Evolutionary conservation across 169 alveolate species (phyloP).

Genomic region (Plasmodium vivax): DNA sequence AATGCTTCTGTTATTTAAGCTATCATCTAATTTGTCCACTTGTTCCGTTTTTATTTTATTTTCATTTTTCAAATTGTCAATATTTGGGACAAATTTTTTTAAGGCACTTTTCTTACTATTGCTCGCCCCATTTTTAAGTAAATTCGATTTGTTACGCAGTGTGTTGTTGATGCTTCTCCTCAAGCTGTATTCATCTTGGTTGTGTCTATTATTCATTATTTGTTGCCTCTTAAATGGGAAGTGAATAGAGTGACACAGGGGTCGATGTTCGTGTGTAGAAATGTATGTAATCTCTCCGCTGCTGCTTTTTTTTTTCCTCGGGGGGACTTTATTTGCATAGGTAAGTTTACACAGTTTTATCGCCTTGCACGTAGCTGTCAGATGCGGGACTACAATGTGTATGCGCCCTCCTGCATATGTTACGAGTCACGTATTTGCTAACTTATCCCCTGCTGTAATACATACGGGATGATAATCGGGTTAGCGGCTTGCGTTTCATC

Average conservation of each 20-base stretch:
- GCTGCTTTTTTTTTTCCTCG: not conserved
- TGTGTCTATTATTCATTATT: slow-evolving; percentile 63
- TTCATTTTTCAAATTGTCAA: slow-evolving; percentile 53
- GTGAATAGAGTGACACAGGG: not conserved
- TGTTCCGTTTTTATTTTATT: slow-evolving; percentile 38
- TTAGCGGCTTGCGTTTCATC: not conserved
- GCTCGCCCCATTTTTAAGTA: slow-evolving; percentile 27
- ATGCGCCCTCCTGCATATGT: not conserved
- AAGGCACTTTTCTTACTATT: slow-evolving; percentile 13
- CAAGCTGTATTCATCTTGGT: slow-evolving; percentile 65
- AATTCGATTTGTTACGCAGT: slow-evolving; percentile 56
- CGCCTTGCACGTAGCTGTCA: not conserved
- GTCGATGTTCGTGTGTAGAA: not conserved
- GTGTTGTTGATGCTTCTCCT: slow-evolving; percentile 72
- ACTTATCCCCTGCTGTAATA: not conserved
- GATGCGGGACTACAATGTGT: not conserved
- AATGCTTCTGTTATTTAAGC: slow-evolving; percentile 28
- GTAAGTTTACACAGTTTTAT: not conserved
- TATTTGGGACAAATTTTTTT: slow-evolving; percentile 71
- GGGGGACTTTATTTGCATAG: not conserved
- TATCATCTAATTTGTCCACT: slow-evolving; percentile 22
- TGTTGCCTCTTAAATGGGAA: not conserved
- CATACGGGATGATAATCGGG: not conserved
- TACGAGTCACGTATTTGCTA: not conserved
- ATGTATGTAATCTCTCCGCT: not conserved